Conservation (phyloP, 108 stramenopile species). For the Nitzschia sp. region DNA sequence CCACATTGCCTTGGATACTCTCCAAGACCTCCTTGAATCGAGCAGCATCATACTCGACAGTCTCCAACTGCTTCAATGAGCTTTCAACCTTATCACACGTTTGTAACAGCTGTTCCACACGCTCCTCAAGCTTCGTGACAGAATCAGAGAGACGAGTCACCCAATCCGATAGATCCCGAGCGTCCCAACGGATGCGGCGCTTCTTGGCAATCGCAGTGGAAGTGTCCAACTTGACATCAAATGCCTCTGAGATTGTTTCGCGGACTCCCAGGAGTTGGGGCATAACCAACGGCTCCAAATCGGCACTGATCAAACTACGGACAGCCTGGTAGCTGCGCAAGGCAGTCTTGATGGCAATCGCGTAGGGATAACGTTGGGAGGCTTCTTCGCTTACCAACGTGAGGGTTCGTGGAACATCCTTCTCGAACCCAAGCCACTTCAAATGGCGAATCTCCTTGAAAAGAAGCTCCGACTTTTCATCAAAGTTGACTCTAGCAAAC, state of each 20-base stretch:
- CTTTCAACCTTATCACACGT: constrained; percentile 72
- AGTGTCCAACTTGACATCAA: constrained; percentile 68
- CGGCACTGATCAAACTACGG: constrained; percentile 61
- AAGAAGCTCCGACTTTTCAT: constrained; percentile 85
- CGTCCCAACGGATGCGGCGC: constrained; percentile 80
- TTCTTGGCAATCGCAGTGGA: constrained; percentile 62
- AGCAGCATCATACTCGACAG: constrained; percentile 58
- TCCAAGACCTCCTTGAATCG: constrained; percentile 62
- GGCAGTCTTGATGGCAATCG: constrained; percentile 89
- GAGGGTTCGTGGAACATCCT: constrained; percentile 74
- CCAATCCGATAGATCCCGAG: constrained; percentile 75
- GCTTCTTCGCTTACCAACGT: constrained; percentile 70
- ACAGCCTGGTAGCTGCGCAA: constrained; percentile 81
- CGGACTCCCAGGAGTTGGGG: constrained; percentile 75
- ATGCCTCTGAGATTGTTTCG: constrained; percentile 72
- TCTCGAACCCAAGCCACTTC: constrained; percentile 91
- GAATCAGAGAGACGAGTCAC: constrained; percentile 81
- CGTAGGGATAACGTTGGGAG: constrained; percentile 66
- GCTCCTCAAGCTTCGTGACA: constrained; percentile 81
- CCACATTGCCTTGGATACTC: constrained; percentile 87
- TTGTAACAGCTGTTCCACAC: constrained; percentile 72
- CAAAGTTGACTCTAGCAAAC: constrained; percentile 90
- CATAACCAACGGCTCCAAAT: constrained; percentile 75
- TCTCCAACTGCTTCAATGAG: constrained; percentile 47
- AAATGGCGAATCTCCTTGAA: constrained; percentile 95